phyloP scores from a whole-genome alignment of 2,329 filamentous ascomycete genomes.

The Verticillium nubilum region DNA sequence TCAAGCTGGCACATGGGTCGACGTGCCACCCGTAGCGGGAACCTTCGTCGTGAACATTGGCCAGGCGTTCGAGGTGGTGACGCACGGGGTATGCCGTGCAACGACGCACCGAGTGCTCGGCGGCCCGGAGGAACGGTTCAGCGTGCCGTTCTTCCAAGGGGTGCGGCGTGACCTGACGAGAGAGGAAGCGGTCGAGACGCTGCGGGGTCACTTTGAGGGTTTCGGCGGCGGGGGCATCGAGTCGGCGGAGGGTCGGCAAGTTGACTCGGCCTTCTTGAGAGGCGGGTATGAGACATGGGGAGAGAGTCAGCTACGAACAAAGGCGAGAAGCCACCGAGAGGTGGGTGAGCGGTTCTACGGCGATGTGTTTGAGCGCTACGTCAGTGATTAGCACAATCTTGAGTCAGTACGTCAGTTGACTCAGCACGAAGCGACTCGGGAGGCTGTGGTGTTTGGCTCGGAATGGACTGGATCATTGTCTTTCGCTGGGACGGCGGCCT shows the following conservation, averaged over 20 bases:
- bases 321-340: slow-evolving; percentile 44
- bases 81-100: slow-evolving; percentile 45
- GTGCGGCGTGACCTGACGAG: slow-evolving; percentile 40
- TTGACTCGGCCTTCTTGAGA: slow-evolving; percentile 44
- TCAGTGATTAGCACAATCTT: slow-evolving; percentile 24
- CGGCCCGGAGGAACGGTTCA: slow-evolving; percentile 28
- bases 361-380: slow-evolving; percentile 41
- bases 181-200: slow-evolving; percentile 29
- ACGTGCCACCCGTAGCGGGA: slow-evolving; percentile 38
- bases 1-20: slow-evolving; percentile 40
- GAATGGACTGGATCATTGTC: background rate
- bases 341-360: slow-evolving; percentile 41
- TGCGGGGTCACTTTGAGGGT: slow-evolving; percentile 31
- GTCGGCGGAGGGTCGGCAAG: slow-evolving; percentile 26
- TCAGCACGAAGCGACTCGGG: background rate
- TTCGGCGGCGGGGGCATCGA: slow-evolving; percentile 17
- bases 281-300: slow-evolving; percentile 50
- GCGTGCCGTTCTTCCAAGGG: slow-evolving; percentile 43
- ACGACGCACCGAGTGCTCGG: slow-evolving; percentile 41
- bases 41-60: slow-evolving; percentile 55
- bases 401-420: background rate
- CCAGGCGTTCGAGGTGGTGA: slow-evolving; percentile 53
- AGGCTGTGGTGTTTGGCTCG: background rate
- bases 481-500: background rate
- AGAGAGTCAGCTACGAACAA: slow-evolving; percentile 47